These are phyloP conservation scores for Plasmodium gonderi DNA, from an alignment of 169 alveolate species.

Conservation along the genomic window DNA sequence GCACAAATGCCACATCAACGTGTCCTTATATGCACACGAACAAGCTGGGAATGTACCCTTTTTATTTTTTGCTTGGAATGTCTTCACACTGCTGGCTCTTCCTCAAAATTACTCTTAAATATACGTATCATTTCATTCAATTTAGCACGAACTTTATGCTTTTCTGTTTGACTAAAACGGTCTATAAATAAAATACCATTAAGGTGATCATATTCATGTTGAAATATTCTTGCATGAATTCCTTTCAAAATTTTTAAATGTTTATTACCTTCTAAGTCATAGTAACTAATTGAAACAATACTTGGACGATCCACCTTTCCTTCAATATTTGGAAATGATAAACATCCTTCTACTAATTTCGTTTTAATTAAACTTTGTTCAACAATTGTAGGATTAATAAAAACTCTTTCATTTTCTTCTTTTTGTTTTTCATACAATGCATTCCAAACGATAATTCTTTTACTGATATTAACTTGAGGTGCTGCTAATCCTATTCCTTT, in stretches of 20 bases:
- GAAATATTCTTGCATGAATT: conserved; percentile 67
- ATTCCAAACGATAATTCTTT: conserved; percentile 71
- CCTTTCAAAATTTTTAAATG: conserved; percentile 64
- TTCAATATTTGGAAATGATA: conserved; percentile 69
- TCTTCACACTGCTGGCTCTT: conserved; percentile 16
- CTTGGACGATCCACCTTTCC: conserved; percentile 69
- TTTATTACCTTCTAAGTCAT: conserved; percentile 30
- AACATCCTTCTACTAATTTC: conserved; percentile 52
- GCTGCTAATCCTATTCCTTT: conserved; percentile 77
- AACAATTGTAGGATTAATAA: conserved; percentile 62
- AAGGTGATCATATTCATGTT: conserved; percentile 75
- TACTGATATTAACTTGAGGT: conserved; percentile 73
- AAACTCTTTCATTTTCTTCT: conserved; percentile 36
- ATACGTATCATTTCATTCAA: conserved; percentile 35
- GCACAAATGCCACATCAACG: too few relatives aligned
- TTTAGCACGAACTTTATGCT: conserved; percentile 22
- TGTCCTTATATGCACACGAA: too few relatives aligned
- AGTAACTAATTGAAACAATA: conserved; percentile 34
- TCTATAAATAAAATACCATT: conserved; percentile 73
- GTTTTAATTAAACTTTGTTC: conserved; percentile 11
- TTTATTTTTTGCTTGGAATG: not conserved
- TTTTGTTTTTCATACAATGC: conserved; percentile 36
- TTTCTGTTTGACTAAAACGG: conserved; percentile 39
- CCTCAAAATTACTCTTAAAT: conserved; percentile 24
- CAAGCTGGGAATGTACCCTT: too few relatives aligned